Percentiles rank a stretch among this genome's conserved stretches.
Evolutionary conservation across 768 basidiomycete genomes (phyloP).

Genomic region (Russula griseocarnosa): DNA sequence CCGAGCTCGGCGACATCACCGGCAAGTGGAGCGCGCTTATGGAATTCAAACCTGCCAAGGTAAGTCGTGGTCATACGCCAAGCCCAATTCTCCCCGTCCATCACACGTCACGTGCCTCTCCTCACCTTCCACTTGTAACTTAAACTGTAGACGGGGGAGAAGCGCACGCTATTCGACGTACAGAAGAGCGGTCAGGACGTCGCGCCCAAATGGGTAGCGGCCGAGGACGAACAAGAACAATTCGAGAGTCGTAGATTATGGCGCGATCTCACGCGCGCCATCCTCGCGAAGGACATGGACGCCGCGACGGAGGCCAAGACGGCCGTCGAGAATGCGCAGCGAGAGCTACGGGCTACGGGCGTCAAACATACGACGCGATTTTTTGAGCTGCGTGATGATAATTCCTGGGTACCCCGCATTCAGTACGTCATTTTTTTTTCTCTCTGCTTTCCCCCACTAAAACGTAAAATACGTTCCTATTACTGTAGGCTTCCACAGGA

Average conservation of each 20-base stretch:
- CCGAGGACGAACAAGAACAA: constrained; percentile 82
- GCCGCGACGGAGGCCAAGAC: constrained; percentile 88
- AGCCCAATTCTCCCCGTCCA: constrained; percentile 14
- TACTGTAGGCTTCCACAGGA: constrained; percentile 62
- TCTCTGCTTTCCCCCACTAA: too few species aligned
- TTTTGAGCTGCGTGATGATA: constrained; percentile 72
- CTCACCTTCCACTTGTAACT: background rate
- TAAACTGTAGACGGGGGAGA: constrained; percentile 52
- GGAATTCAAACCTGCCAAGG: constrained; percentile 74
- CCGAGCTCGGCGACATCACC: constrained; percentile 77
- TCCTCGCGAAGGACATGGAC: constrained; percentile 87
- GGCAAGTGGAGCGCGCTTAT: constrained; percentile 91
- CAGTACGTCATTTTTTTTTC: constrained; percentile 43
- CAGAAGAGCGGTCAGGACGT: constrained; percentile 66
- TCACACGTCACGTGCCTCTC: background rate
- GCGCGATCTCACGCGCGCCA: constrained; percentile 79
- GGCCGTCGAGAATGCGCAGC: constrained; percentile 85
- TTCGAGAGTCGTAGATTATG: constrained; percentile 82
- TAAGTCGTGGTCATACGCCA: too few species aligned
- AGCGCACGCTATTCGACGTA: constrained; percentile 81
- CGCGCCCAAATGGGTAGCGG: constrained; percentile 77
- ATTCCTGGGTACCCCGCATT: constrained; percentile 84
- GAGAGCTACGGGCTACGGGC: constrained; percentile 71
- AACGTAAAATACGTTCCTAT: too few species aligned
- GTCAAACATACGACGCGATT: constrained; percentile 68